These are phyloP conservation scores for Candida golubevii DNA, from an alignment of 805 yeast genomes.

Conservation along the genomic window DNA sequence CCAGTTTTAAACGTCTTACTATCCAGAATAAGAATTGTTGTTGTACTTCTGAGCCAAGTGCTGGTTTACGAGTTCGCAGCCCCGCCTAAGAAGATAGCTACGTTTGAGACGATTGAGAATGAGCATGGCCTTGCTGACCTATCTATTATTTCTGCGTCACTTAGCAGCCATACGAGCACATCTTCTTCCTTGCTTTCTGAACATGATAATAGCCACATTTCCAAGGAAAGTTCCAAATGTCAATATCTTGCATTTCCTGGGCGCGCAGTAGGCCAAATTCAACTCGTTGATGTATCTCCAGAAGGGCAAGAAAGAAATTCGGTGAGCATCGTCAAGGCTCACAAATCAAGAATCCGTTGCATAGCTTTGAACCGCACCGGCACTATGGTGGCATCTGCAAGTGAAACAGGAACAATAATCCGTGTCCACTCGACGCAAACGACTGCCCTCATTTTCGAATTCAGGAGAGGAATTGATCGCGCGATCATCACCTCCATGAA, in stretches of 20 bases:
- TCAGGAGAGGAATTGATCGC: slow-evolving; percentile 84
- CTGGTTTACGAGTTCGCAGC: slow-evolving; percentile 76
- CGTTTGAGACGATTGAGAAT: slow-evolving; percentile 63
- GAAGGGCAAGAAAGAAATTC: slow-evolving; percentile 58
- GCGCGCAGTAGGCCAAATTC: slow-evolving; percentile 69
- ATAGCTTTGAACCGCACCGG: slow-evolving; percentile 62
- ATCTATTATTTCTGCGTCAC: slow-evolving; percentile 26
- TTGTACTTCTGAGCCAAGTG: slow-evolving; percentile 62
- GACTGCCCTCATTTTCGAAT: slow-evolving; percentile 73
- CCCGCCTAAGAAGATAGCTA: slow-evolving; percentile 63
- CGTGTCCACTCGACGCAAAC: slow-evolving; percentile 66
- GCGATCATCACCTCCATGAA: slow-evolving; percentile 80
- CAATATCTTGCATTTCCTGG: slow-evolving; percentile 77
- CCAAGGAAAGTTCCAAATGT: slow-evolving; percentile 22
- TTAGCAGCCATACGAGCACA: slow-evolving; percentile 5
- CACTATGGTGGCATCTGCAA: slow-evolving; percentile 71
- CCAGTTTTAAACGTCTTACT: slow-evolving; percentile 72
- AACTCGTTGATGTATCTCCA: slow-evolving; percentile 69
- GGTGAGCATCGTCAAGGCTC: slow-evolving; percentile 73
- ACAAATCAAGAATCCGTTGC: slow-evolving; percentile 60
- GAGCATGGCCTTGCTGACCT: slow-evolving; percentile 61
- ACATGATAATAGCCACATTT: slow-evolving; percentile 1
- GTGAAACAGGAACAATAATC: slow-evolving; percentile 77
- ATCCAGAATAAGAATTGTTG: slow-evolving; percentile 72
- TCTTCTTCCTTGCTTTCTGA: slow-evolving; percentile 10